These are phyloP conservation scores for Sesbania bispinosa DNA, from an alignment of 306 rosid species.

Conservation along the genomic window DNA sequence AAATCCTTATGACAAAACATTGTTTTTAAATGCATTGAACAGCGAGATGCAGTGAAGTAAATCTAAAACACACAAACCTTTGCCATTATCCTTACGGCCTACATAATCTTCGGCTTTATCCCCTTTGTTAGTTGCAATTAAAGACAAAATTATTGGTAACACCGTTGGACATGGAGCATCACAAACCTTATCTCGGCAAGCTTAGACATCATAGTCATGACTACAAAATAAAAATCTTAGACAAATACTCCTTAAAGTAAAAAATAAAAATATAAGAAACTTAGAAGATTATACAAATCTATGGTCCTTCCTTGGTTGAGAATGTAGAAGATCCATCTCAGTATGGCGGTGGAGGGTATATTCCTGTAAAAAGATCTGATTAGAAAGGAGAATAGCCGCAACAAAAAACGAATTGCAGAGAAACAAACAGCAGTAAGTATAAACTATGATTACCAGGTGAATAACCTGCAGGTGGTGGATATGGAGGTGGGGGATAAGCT, in stretches of 20 bases:
- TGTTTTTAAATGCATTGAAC: too few species aligned
- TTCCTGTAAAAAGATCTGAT: conserved; percentile 50
- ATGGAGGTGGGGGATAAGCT: conserved; percentile 54
- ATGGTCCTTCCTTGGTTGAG: neutral
- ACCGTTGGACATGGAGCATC: too few species aligned
- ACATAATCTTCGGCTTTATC: too few species aligned
- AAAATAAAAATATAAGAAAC: conserved; percentile 5
- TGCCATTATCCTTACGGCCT: too few species aligned
- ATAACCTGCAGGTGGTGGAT: too few species aligned
- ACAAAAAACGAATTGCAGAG: too few species aligned
- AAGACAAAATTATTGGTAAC: too few species aligned
- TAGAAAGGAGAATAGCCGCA: conserved; percentile 1
- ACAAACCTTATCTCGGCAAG: too few species aligned
- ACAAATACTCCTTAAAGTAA: neutral
- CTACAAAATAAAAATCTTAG: neutral
- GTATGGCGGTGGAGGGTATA: conserved; percentile 67
- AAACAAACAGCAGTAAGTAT: neutral
- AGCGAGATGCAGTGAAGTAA: too few species aligned
- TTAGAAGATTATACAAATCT: neutral
- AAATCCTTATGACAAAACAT: too few species aligned
- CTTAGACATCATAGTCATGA: neutral
- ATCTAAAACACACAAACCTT: too few species aligned
- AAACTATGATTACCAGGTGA: conserved; percentile 33
- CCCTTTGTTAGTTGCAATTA: too few species aligned
- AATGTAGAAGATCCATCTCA: conserved; percentile 30